A percentile compares a stretch with the other conserved stretches of the same genome.
phyloP scores from a whole-genome alignment of 306 rosid genomes.

The Senna tora region DNA sequence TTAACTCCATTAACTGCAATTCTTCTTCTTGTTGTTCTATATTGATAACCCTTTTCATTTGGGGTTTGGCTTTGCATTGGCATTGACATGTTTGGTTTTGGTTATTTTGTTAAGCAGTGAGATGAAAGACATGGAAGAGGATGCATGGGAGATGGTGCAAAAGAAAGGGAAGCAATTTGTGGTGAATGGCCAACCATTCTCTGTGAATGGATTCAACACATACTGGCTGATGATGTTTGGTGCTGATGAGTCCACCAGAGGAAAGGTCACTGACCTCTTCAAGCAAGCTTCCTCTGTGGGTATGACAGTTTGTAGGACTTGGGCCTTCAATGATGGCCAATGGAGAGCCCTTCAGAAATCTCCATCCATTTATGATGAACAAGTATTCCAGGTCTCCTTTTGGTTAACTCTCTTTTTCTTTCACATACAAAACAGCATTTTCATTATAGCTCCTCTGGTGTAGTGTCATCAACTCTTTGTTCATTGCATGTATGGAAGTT shows the following conservation, averaged over 20 bases:
- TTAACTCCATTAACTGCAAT: no score
- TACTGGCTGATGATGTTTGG: constrained; percentile 95
- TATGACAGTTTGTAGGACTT: constrained; percentile 83
- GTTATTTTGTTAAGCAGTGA: constrained; percentile 41
- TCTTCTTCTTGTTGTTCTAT: no score
- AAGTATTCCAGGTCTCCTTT: constrained; percentile 67
- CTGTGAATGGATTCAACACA: constrained; percentile 94
- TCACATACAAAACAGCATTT: no score
- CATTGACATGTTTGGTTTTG: no score
- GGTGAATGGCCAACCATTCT: constrained; percentile 74
- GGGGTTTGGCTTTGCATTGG: no score
- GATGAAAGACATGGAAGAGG: constrained; percentile 40
- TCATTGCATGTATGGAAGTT: no score
- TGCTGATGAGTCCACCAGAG: constrained; percentile 85
- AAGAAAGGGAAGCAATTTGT: constrained; percentile 87
- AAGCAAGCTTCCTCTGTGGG: constrained; percentile 80
- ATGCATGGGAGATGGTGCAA: constrained; percentile 76
- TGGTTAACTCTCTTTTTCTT: no score
- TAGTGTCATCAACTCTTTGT: no score
- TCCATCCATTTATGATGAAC: constrained; percentile 79
- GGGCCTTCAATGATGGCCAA: constrained; percentile 98
- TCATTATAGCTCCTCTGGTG: no score
- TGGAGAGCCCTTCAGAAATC: constrained; percentile 94
- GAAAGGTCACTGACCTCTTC: constrained; percentile 76
- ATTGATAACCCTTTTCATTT: no score